These are phyloP conservation scores for Fusarium pininemorale DNA, from an alignment of 2,329 filamentous ascomycete genomes.

Conservation along the genomic window DNA sequence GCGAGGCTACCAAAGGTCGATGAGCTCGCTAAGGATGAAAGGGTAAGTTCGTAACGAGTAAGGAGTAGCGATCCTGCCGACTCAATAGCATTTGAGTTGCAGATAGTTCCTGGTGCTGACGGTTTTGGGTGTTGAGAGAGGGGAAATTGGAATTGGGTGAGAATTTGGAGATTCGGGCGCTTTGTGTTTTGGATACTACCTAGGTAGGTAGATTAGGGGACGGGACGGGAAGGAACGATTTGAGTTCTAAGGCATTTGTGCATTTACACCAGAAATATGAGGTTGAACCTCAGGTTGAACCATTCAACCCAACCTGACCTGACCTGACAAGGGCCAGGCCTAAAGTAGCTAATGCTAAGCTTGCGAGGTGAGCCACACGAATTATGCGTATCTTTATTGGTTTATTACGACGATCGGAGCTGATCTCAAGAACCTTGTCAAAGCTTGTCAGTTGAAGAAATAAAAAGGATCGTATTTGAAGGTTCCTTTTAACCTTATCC, in stretches of 20 bases:
- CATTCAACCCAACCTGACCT: conserved; percentile 3
- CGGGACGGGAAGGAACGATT: not conserved
- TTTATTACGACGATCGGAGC: not conserved
- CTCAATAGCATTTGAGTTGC: not conserved
- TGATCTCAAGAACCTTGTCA: not conserved
- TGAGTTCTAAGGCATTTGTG: conserved; percentile 42
- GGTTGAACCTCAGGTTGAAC: conserved; percentile 37
- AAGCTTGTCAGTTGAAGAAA: not conserved
- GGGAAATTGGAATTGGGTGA: conserved; percentile 7
- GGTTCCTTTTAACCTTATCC: not conserved
- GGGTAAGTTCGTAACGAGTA: not conserved
- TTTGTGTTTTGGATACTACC: conserved; percentile 24
- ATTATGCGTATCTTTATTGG: conserved; percentile 15
- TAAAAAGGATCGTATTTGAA: not conserved
- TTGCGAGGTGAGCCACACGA: conserved; percentile 8
- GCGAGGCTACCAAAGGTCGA: conserved; percentile 4
- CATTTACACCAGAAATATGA: conserved; percentile 46
- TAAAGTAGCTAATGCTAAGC: conserved; percentile 38
- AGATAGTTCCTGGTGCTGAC: not conserved
- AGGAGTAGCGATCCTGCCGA: not conserved
- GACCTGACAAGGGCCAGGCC: conserved; percentile 33
- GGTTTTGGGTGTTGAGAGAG: conserved; percentile 7
- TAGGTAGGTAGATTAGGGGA: not conserved
- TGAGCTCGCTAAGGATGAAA: conserved; percentile 2
- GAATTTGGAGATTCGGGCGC: conserved; percentile 29